phyloP scores from a whole-genome alignment of 495 filamentous ascomycete species.

The Viridothelium virens region DNA sequence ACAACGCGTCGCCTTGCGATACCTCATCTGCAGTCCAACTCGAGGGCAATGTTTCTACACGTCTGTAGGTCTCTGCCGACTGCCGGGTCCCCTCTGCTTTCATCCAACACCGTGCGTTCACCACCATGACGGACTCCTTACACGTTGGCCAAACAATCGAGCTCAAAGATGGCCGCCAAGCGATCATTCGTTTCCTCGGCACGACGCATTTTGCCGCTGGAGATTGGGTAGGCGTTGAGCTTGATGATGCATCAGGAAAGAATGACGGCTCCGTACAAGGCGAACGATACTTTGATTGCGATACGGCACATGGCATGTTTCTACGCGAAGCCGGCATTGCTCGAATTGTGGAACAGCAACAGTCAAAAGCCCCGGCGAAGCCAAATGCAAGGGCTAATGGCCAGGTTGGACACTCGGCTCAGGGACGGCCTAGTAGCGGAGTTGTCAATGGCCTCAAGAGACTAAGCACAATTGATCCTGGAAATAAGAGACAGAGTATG shows the following conservation, averaged over 20 bases:
- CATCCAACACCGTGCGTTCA: neutral
- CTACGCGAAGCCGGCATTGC: slow-evolving; percentile 55
- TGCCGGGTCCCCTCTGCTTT: neutral
- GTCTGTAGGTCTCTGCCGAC: neutral
- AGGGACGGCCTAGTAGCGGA: slow-evolving; percentile 8
- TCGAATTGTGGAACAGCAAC: slow-evolving; percentile 42
- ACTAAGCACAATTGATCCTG: slow-evolving; percentile 16
- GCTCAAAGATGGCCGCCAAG: slow-evolving; percentile 68
- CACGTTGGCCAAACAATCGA: slow-evolving; percentile 54
- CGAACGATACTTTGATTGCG: slow-evolving; percentile 82
- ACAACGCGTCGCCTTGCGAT: neutral
- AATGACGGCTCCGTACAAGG: slow-evolving; percentile 91
- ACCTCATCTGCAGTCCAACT: neutral
- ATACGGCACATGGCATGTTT: slow-evolving; percentile 80
- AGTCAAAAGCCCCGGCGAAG: slow-evolving; percentile 6
- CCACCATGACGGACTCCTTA: slow-evolving; percentile 21
- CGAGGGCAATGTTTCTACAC: slow-evolving; percentile 3
- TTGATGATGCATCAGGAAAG: slow-evolving; percentile 74
- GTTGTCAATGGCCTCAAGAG: slow-evolving; percentile 23
- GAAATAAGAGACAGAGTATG: slow-evolving; percentile 17
- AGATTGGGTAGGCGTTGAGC: slow-evolving; percentile 86
- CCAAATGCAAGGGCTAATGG: slow-evolving; percentile 10
- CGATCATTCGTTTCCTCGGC: slow-evolving; percentile 72
- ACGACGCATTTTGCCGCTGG: slow-evolving; percentile 68
- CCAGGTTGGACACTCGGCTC: slow-evolving; percentile 15